Evolutionary conservation across 306 rosid species (phyloP).

Genomic region (Myrica gale): DNA sequence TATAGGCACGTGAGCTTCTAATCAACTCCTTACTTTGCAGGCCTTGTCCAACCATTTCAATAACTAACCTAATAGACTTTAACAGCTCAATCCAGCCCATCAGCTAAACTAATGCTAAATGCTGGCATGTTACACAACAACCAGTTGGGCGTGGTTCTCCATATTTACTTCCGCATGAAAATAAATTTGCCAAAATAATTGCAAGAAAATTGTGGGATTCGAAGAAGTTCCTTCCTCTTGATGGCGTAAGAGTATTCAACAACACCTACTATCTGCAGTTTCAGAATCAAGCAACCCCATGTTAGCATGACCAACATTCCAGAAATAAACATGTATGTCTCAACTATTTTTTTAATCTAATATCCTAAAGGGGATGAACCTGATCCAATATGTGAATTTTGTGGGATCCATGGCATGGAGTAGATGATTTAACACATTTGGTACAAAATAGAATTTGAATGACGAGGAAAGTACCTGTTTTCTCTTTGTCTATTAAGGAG

Average conservation of each 20-base stretch:
- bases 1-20: no score
- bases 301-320: background rate
- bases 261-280: background rate
- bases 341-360: background rate
- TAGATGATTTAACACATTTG: background rate
- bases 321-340: background rate
- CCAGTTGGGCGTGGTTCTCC: background rate
- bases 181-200: background rate
- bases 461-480: conserved; percentile 36
- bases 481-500: conserved; percentile 68
- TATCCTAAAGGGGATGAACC: background rate
- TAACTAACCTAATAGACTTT: no score
- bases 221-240: background rate
- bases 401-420: background rate
- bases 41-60: no score
- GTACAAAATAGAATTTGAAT: background rate
- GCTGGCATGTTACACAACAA: background rate
- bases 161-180: background rate
- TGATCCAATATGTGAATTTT: background rate
- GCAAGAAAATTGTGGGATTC: background rate
- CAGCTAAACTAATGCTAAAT: no score
- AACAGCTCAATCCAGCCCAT: no score
- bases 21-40: no score
- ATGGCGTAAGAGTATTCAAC: background rate
- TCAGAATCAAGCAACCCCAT: background rate